phyloP scores from a whole-genome alignment of 768 basidiomycete genomes.

The Artomyces pyxidatus region DNA sequence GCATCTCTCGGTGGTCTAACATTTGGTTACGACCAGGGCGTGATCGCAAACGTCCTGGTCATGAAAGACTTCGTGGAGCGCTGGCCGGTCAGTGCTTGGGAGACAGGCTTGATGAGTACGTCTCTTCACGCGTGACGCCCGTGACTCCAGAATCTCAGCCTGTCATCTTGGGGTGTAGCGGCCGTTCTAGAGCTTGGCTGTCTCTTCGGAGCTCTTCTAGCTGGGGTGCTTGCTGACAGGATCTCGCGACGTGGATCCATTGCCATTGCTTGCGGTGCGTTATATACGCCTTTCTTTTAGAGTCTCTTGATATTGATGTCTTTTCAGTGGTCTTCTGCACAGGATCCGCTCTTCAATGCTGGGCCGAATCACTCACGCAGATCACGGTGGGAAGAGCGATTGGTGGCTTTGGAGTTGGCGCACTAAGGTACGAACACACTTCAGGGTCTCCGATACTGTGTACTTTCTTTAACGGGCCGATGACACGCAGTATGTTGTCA shows the following conservation, averaged over 20 bases:
- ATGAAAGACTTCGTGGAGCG: slow-evolving; percentile 65
- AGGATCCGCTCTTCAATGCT: slow-evolving; percentile 63
- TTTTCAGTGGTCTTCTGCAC: slow-evolving; percentile 56
- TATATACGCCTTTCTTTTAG: neutral
- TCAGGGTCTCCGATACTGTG: neutral
- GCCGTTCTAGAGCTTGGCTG: slow-evolving; percentile 74
- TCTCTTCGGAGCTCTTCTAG: slow-evolving; percentile 60
- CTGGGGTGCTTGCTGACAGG: slow-evolving; percentile 61
- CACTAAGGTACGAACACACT: slow-evolving; percentile 31
- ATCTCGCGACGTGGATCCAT: slow-evolving; percentile 64
- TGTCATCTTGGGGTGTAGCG: slow-evolving; percentile 33
- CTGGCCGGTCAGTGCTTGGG: slow-evolving; percentile 65
- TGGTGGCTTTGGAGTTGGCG: slow-evolving; percentile 75
- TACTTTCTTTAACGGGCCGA: neutral
- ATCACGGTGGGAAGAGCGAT: slow-evolving; percentile 65
- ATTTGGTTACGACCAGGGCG: slow-evolving; percentile 82
- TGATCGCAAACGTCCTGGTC: slow-evolving; percentile 79
- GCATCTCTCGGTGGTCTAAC: slow-evolving; percentile 71
- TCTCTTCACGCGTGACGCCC: slow-evolving; percentile 6
- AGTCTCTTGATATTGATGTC: neutral
- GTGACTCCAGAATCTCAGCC: neutral
- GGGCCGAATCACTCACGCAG: slow-evolving; percentile 45
- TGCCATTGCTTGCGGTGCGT: slow-evolving; percentile 56
- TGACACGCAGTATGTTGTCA: slow-evolving; percentile 52
- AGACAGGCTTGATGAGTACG: slow-evolving; percentile 75